Conservation (phyloP, 768 basidiomycete genomes). For the Lepiota brunneoincarnata region DNA sequence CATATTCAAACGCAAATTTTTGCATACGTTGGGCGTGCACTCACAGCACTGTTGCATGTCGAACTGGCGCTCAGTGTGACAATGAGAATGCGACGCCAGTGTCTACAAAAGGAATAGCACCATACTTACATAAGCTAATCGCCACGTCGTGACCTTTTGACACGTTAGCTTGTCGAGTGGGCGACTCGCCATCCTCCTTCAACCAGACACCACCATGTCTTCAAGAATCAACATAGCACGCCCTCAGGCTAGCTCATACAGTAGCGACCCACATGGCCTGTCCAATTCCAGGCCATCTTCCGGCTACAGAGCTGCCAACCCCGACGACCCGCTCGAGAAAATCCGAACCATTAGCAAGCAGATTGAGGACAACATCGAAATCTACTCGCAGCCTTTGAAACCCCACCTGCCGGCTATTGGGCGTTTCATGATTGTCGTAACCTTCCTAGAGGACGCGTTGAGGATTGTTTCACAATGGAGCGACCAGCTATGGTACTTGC, state of each 20-base stretch:
- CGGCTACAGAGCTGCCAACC: constrained; percentile 78
- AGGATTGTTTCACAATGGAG: constrained; percentile 93
- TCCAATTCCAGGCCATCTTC: constrained; percentile 66
- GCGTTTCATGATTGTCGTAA: constrained; percentile 95
- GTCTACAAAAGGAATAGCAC: neutral
- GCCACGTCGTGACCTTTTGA: constrained; percentile 50
- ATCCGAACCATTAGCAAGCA: constrained; percentile 65
- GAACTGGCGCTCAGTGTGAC: neutral
- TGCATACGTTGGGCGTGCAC: no score
- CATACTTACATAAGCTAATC: constrained; percentile 32
- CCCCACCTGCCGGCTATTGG: constrained; percentile 94
- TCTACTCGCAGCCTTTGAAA: constrained; percentile 88
- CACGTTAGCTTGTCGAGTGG: constrained; percentile 32
- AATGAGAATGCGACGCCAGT: neutral
- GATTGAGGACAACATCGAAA: constrained; percentile 91
- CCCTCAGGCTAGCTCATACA: constrained; percentile 58
- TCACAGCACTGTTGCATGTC: no score
- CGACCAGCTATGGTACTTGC: constrained; percentile 98
- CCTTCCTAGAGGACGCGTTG: constrained; percentile 95
- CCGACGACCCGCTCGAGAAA: constrained; percentile 81
- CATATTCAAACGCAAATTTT: no score
- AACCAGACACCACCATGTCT: constrained; percentile 52
- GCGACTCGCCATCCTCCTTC: constrained; percentile 20
- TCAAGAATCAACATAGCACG: constrained; percentile 83
- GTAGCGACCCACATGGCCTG: constrained; percentile 76